Percentiles rank a stretch among this genome's conserved stretches.
These are phyloP conservation scores for Pneumocystis canis DNA, from an alignment of 1,139 yeast species.

Conservation along the genomic window DNA sequence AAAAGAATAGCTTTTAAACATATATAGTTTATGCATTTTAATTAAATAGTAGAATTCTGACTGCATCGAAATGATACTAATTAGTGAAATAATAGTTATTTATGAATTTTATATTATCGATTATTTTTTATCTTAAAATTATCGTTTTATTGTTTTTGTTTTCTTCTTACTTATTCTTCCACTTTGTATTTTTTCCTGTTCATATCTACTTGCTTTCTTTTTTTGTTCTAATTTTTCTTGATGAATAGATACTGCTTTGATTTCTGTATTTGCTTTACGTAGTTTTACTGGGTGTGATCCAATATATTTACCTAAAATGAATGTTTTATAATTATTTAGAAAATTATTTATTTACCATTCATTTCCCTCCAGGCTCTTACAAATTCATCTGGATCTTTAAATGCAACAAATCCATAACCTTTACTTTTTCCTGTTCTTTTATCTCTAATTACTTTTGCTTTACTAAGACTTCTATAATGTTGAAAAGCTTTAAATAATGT, in stretches of 20 bases:
- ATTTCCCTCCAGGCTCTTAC: conserved; percentile 55
- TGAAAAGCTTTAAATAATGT: conserved; percentile 44
- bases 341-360: conserved; percentile 42
- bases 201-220: conserved; percentile 1
- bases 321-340: neutral
- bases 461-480: conserved; percentile 48
- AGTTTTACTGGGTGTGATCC: conserved; percentile 62
- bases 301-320: conserved; percentile 42
- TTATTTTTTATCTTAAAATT: conserved; percentile 6
- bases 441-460: conserved; percentile 96
- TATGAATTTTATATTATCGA: conserved; percentile 1
- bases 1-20: neutral
- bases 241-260: conserved; percentile 10
- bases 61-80: neutral
- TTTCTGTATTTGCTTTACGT: conserved; percentile 35
- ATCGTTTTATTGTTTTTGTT: conserved; percentile 7
- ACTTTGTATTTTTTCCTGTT: neutral
- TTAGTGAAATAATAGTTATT: neutral
- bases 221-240: conserved; percentile 1
- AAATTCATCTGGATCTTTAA: conserved; percentile 52
- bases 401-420: conserved; percentile 89
- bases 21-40: neutral
- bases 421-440: conserved; percentile 85
- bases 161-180: conserved; percentile 5
- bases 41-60: neutral